These are phyloP conservation scores for Agapanthus africanus DNA, from an alignment of 106 monocot species.

Conservation along the genomic window DNA sequence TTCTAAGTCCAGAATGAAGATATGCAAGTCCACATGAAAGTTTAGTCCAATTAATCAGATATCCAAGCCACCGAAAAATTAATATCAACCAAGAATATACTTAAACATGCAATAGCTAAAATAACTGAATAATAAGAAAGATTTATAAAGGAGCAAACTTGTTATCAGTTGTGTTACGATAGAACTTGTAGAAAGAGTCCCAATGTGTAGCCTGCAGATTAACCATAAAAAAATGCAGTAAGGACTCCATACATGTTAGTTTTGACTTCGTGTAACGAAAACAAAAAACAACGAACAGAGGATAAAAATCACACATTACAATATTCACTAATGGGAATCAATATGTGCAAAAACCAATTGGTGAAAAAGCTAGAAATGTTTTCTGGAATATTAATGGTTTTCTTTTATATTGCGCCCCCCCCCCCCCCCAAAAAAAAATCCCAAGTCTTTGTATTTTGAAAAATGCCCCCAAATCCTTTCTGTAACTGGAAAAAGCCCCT, in stretches of 20 bases:
- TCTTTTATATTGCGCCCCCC: too few species aligned
- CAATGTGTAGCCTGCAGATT: constrained; percentile 75
- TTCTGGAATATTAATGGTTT: too few species aligned
- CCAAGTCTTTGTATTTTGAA: too few species aligned
- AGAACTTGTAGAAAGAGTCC: constrained; percentile 95
- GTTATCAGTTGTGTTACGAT: constrained; percentile 95
- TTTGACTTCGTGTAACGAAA: not conserved
- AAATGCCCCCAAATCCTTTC: too few species aligned
- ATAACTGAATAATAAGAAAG: constrained; percentile 6
- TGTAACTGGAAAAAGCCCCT: too few species aligned
- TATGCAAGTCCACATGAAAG: not conserved
- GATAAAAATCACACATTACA: not conserved
- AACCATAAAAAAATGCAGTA: constrained; percentile 1
- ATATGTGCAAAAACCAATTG: too few species aligned
- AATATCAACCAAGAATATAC: not conserved
- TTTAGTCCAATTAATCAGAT: constrained; percentile 1
- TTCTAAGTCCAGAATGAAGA: constrained; percentile 1
- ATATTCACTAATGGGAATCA: not conserved
- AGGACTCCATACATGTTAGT: constrained; percentile 6
- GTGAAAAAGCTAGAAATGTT: too few species aligned
- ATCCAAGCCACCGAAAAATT: not conserved
- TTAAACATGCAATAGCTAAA: not conserved
- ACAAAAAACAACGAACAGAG: not conserved
- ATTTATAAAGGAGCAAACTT: constrained; percentile 46
- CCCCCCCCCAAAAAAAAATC: not conserved